phyloP scores from a whole-genome alignment of 23 red algal genomes.

The Gracilaria vermiculophylla region DNA sequence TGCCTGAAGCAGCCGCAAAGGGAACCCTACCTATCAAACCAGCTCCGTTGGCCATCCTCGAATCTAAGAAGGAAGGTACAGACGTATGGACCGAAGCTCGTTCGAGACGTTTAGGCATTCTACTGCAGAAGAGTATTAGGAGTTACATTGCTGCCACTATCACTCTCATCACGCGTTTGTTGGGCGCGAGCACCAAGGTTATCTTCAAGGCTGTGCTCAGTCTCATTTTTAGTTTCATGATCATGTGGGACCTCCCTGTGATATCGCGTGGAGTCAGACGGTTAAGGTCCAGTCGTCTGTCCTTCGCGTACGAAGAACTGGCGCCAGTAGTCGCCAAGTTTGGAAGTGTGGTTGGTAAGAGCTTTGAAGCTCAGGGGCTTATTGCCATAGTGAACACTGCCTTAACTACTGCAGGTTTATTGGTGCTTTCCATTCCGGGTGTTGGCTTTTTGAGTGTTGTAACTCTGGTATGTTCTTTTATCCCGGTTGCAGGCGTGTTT shows the following conservation, averaged over 20 bases:
- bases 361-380: conserved; percentile 97
- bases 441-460: conserved; percentile 90
- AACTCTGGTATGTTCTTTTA: conserved; percentile 92
- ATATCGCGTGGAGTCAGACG: conserved; percentile 53
- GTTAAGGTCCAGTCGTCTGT: conserved; percentile 66
- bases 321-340: conserved; percentile 83
- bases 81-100: conserved; percentile 84
- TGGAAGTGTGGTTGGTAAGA: conserved; percentile 82
- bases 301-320: conserved; percentile 80
- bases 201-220: conserved; percentile 82
- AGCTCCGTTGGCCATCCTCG: background rate
- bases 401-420: conserved; percentile 79
- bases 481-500: conserved; percentile 93
- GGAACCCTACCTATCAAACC: background rate
- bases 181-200: conserved; percentile 80
- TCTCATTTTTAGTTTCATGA: conserved; percentile 91
- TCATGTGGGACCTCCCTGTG: conserved; percentile 94
- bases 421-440: conserved; percentile 77
- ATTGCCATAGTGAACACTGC: conserved; percentile 95
- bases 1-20: conserved; percentile 45
- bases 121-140: conserved; percentile 86
- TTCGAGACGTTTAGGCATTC: conserved; percentile 82
- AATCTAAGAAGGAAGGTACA: background rate
- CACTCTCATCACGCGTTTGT: conserved; percentile 65
- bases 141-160: conserved; percentile 76